A percentile compares a stretch with the other conserved stretches of the same genome.
These are phyloP conservation scores for Urostyla sp. DNA, from an alignment of 73 alveolate genomes.

Conservation along the genomic window DNA sequence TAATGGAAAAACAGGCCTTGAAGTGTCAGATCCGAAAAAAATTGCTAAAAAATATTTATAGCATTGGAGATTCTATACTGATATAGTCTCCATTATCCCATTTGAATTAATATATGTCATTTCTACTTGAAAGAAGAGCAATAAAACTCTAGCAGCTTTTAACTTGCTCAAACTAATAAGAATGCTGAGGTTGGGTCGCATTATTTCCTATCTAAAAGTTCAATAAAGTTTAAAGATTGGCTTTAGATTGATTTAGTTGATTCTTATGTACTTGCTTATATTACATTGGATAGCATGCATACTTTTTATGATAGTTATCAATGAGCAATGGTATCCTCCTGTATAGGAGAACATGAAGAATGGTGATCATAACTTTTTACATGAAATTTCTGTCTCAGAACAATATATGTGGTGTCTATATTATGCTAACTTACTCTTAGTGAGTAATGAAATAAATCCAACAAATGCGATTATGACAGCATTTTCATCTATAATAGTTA, in stretches of 20 bases:
- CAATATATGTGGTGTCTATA: conserved; percentile 21
- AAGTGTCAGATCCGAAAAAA: conserved; percentile 8
- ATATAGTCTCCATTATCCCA: conserved; percentile 54
- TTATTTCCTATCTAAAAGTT: conserved; percentile 45
- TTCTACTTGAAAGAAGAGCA: not conserved
- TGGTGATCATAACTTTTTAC: conserved; percentile 44
- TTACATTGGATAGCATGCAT: conserved; percentile 63
- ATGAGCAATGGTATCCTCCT: no score
- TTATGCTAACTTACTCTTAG: conserved; percentile 57
- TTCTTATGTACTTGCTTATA: conserved; percentile 54
- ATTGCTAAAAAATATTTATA: conserved; percentile 21
- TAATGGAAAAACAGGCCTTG: conserved; percentile 19
- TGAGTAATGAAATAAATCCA: conserved; percentile 69
- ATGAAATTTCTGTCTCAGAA: conserved; percentile 23
- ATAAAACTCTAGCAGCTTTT: conserved; percentile 27
- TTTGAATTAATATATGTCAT: conserved; percentile 15
- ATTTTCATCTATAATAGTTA: conserved; percentile 25
- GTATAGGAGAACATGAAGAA: conserved; percentile 1
- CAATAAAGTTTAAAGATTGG: conserved; percentile 33
- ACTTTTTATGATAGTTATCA: conserved; percentile 38
- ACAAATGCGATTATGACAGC: conserved; percentile 10
- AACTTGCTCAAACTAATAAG: conserved; percentile 69
- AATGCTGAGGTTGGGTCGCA: conserved; percentile 28
- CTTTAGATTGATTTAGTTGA: conserved; percentile 39
- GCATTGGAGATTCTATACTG: conserved; percentile 16